phyloP scores from a whole-genome alignment of 805 yeast species.

The Yarrowia alimentaria region DNA sequence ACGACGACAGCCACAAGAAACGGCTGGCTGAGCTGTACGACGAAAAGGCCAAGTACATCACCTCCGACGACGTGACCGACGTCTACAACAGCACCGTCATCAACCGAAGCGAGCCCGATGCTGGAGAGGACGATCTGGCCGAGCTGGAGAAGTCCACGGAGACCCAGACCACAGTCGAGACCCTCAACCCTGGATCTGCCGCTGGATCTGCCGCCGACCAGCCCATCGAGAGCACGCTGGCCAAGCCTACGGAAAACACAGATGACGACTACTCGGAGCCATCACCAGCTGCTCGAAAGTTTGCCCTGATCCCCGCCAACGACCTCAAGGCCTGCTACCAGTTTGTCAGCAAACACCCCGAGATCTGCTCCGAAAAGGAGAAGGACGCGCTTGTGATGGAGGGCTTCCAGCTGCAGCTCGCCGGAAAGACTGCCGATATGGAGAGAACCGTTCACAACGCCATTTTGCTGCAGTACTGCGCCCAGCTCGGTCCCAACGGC shows the following conservation, averaged over 20 bases:
- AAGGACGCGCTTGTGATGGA: slow-evolving; percentile 91
- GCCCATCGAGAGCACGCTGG: slow-evolving; percentile 6
- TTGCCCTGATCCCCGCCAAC: slow-evolving; percentile 54
- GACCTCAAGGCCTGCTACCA: slow-evolving; percentile 52
- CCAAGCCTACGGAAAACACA: slow-evolving; percentile 29
- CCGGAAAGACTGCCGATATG: slow-evolving; percentile 54
- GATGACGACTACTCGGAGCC: slow-evolving; percentile 39
- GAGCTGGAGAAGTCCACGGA: slow-evolving; percentile 7
- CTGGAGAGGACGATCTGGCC: slow-evolving; percentile 23
- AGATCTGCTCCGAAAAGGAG: slow-evolving; percentile 75
- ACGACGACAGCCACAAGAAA: slow-evolving; percentile 59
- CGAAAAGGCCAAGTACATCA: slow-evolving; percentile 72
- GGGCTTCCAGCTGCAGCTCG: slow-evolving; percentile 80
- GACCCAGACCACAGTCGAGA: slow-evolving; percentile 4
- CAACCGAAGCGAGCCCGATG: slow-evolving; percentile 13
- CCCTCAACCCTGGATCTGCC: slow-evolving; percentile 8
- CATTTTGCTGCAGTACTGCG: slow-evolving; percentile 70
- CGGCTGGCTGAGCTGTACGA: slow-evolving; percentile 65
- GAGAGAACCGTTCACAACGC: slow-evolving; percentile 76
- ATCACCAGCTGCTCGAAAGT: slow-evolving; percentile 62
- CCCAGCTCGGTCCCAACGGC: slow-evolving; percentile 46
- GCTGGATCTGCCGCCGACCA: slow-evolving; percentile 26
- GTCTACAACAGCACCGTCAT: slow-evolving; percentile 61
- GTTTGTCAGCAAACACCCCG: slow-evolving; percentile 54
- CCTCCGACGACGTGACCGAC: slow-evolving; percentile 86